Conservation (phyloP, 768 basidiomycete genomes). For the Naganishia kalamii region DNA sequence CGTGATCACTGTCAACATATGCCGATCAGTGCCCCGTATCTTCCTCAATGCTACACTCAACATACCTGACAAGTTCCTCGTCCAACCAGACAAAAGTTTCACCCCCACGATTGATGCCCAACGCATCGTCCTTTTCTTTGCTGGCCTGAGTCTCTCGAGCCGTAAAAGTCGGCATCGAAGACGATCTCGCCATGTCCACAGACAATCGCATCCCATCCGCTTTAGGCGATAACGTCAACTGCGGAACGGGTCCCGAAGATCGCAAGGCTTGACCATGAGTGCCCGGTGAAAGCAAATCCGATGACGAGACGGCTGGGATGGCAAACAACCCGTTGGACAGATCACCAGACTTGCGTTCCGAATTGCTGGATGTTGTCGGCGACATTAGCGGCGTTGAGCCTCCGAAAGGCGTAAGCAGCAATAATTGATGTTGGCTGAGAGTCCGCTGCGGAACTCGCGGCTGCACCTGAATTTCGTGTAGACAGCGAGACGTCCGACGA, state of each 20-base stretch:
- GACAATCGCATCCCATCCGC: not conserved
- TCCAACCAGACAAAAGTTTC: constrained; percentile 39
- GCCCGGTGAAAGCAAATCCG: too few relatives aligned
- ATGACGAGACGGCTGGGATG: not conserved
- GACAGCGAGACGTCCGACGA: constrained; percentile 1
- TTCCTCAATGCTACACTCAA: not conserved
- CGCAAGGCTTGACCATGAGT: too few relatives aligned
- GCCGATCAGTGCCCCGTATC: not conserved
- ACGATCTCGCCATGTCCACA: constrained; percentile 38
- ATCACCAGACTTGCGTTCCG: too few relatives aligned
- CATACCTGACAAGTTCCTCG: not conserved
- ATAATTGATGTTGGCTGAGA: constrained; percentile 13
- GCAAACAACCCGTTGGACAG: not conserved
- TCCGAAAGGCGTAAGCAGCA: constrained; percentile 22
- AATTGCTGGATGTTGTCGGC: not conserved
- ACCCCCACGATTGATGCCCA: constrained; percentile 40
- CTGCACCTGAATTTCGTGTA: constrained; percentile 1
- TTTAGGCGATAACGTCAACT: not conserved
- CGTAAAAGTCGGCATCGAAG: constrained; percentile 37
- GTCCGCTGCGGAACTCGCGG: not conserved
- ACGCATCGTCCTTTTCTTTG: constrained; percentile 38
- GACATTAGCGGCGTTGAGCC: not conserved
- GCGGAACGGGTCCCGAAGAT: not conserved
- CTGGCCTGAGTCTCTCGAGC: constrained; percentile 35
- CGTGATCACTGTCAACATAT: not conserved